phyloP scores from a whole-genome alignment of 2,329 filamentous ascomycete species.

The Pestalotiopsis sp. region DNA sequence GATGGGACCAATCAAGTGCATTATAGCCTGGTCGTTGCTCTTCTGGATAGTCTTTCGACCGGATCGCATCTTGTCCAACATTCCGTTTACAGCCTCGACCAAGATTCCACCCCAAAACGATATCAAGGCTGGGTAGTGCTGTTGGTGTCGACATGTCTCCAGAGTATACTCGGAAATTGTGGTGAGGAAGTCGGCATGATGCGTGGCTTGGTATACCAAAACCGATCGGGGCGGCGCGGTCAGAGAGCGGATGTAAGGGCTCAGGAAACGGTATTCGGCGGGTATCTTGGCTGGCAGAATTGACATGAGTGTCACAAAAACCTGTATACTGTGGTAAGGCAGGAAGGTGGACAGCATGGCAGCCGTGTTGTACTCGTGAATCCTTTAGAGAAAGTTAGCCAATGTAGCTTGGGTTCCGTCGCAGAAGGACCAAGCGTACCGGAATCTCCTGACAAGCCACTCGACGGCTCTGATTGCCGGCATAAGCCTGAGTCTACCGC shows the following conservation, averaged over 20 bases:
- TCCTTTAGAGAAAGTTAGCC: conserved; percentile 51
- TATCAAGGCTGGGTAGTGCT: conserved; percentile 76
- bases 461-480: conserved; percentile 91
- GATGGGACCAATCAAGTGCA: conserved; percentile 67
- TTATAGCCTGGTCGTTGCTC: conserved; percentile 79
- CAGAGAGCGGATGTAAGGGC: conserved; percentile 80
- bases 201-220: conserved; percentile 81
- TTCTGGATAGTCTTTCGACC: conserved; percentile 76
- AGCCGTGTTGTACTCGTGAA: conserved; percentile 88
- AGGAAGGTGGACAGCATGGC: conserved; percentile 83
- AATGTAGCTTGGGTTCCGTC: background rate
- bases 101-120: conserved; percentile 91
- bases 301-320: conserved; percentile 84
- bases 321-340: conserved; percentile 85
- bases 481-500: conserved; percentile 76
- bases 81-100: conserved; percentile 81
- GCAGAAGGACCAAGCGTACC: conserved; percentile 51
- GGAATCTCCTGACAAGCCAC: conserved; percentile 91
- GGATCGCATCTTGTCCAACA: conserved; percentile 76
- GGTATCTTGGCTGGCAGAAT: conserved; percentile 81
- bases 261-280: conserved; percentile 78
- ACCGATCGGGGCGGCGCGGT: conserved; percentile 78
- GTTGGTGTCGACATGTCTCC: conserved; percentile 69
- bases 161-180: conserved; percentile 79
- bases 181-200: conserved; percentile 75